Base-by-base conservation (phyloP, 2,329 filamentous ascomycete genomes). In the Penicillium fuscoglaucum region DNA sequence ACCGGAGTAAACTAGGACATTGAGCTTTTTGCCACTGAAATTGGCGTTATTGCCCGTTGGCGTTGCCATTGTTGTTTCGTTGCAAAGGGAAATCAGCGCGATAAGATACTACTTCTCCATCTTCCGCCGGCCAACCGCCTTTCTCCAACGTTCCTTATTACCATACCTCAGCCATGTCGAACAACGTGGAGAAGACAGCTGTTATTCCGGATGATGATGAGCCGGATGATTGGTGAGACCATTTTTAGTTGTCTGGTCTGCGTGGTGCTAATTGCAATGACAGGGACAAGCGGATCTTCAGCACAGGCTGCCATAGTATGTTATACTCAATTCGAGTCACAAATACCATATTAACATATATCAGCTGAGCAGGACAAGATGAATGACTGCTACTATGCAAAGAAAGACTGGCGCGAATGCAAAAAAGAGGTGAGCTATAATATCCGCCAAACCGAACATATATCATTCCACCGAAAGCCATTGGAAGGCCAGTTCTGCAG, bases 241-340 rank as follows among this genome's bases (percentile, higher is more conserved):
- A 52, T 13, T 33, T 19, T 15, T 9, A 12, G 40, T 56, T 53
- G 7, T 24, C 17, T 52, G 6, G 24, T 70, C 63, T 39, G 44
- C 26, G 51, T 55, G 43, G 57, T 47, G 40, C 65, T 66, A 53
- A 71, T 43, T 44, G 44, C 68, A 61, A 57, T 41, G 67, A 59
- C 73, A 98, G 93, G 93, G 93, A 98, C 80, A 93, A 96, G 84
- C 85, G 95, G 72, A 98, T 98, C 76, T 96, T 91, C 80, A 96
- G 91, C 80, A 98, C 93, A 3, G 95, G 93, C 58, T 98, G 93
- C 72, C 86, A 92, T 76, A 88, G 93, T 96, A 79, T 72, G 79
- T 59, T 17, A 48, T 28, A n/a, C 21, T 13, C 17, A 47, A 35
- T 15, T 39, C 2, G 26, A 28, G 24, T 17, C 21, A n/a, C 4